Evolutionary conservation across 1,284 basidiomycete genomes (phyloP).

Genomic region (Puccinia coronata): DNA sequence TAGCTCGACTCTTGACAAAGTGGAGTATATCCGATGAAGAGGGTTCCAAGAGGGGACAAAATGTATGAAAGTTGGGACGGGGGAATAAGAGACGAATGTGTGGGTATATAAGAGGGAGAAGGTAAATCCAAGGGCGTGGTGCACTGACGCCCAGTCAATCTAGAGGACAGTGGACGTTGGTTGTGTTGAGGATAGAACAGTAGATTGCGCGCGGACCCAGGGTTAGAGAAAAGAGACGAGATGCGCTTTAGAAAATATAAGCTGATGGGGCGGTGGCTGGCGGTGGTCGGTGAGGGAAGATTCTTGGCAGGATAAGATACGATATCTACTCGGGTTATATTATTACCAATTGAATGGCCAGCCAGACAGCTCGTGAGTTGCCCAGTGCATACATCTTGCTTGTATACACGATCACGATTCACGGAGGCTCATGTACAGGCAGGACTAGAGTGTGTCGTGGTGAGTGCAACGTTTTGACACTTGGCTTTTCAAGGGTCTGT

Average conservation of each 20-base stretch:
- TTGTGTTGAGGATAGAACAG: background rate
- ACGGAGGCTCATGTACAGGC: background rate
- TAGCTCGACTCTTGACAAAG: background rate
- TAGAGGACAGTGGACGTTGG: background rate
- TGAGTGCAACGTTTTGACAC: constrained; percentile 17
- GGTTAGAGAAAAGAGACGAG: background rate
- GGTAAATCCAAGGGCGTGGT: background rate
- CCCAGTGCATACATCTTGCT: too few species aligned
- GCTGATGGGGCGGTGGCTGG: too few species aligned
- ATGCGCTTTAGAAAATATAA: too few species aligned
- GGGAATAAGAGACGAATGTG: background rate
- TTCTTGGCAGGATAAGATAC: background rate
- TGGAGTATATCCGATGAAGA: background rate
- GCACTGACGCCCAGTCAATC: background rate
- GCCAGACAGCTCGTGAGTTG: too few species aligned
- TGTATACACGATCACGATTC: too few species aligned
- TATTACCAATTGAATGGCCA: too few species aligned
- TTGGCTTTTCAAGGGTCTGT: background rate
- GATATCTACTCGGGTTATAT: too few species aligned
- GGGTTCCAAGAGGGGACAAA: background rate
- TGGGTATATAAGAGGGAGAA: background rate
- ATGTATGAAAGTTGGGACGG: background rate
- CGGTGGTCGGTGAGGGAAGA: background rate
- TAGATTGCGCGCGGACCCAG: constrained; percentile 13
- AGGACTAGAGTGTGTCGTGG: background rate